Base-by-base conservation (phyloP, 768 basidiomycete species). In the Rhodotorula diobovata region DNA sequence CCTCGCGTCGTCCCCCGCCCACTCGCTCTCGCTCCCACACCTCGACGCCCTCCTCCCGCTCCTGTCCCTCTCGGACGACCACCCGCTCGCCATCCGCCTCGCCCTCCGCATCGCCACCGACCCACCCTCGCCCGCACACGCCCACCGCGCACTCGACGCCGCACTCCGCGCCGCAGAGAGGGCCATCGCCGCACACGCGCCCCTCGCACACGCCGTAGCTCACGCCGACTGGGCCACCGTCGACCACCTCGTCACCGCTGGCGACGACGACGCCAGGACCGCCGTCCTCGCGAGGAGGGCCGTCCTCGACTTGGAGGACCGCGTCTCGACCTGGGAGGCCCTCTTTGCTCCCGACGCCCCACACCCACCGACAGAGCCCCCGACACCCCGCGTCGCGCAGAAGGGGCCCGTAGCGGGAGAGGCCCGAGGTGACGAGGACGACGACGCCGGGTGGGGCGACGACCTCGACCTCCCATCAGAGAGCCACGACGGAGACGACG, bases 131-230 rank as follows among this genome's bases (percentile, higher is more conserved):
- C 81, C 84, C 32, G 79, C 78, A 63, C 80, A 86, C 23, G 87
- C 91, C 73, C 83, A 83, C 61, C 81, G 82, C 16, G 81, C 93
- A 39, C 82, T 91, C 35, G 82, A 86, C 48, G 79, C 87, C 37
- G 92, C 89, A 16, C 81, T 92, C 58, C 77, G 84, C 72, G 84
- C 89, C 75, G 88, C 88, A 14, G 78, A 81, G 46, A 69, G 78
- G 10, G 41, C 37, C 43, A 45, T 53, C 34, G 66, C 62, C 15
- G 7, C 46, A 18, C 34, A 39, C 28, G 7, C 48, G 7, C 5
- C 5, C 8, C 41, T 63, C 21, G 45, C 55, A n/a, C 54, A 68
- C 32, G 67, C 64, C 0, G 9, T 60, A 2, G 67, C 41, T 0
- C 56, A 63, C 15, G 25, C 34, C 39, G 68, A 69, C 35, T 28